Conservation (phyloP, 148 eudicot genomes). For the Rhododendron ferrugineum region DNA sequence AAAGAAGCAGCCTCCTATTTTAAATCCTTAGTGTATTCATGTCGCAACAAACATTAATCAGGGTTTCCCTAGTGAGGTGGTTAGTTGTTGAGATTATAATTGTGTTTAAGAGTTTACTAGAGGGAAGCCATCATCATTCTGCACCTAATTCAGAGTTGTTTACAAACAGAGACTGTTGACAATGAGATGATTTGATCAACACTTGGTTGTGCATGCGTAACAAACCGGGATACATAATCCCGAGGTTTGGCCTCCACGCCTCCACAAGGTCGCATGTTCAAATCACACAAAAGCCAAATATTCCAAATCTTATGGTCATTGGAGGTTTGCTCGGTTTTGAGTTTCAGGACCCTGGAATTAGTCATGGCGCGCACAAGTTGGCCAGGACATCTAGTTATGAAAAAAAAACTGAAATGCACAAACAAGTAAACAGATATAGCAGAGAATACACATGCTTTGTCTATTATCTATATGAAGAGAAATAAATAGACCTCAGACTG, state of each 20-base stretch:
- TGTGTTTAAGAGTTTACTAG: neutral
- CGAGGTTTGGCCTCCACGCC: no score
- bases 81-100: neutral
- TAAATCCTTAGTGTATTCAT: neutral
- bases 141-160: neutral
- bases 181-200: neutral
- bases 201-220: conserved; percentile 4
- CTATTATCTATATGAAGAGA: neutral
- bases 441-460: neutral
- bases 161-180: neutral
- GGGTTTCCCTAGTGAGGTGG: neutral
- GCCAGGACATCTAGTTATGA: neutral
- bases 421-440: neutral
- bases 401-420: neutral
- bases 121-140: neutral
- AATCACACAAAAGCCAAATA: neutral
- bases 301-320: neutral
- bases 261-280: neutral
- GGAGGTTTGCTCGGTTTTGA: neutral
- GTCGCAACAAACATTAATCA: neutral
- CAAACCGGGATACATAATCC: neutral
- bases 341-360: no score
- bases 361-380: neutral
- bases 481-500: neutral
- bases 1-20: neutral